Evolutionary conservation across 2,329 filamentous ascomycete genomes (phyloP).

Genomic region (Bipolaris victoriae): DNA sequence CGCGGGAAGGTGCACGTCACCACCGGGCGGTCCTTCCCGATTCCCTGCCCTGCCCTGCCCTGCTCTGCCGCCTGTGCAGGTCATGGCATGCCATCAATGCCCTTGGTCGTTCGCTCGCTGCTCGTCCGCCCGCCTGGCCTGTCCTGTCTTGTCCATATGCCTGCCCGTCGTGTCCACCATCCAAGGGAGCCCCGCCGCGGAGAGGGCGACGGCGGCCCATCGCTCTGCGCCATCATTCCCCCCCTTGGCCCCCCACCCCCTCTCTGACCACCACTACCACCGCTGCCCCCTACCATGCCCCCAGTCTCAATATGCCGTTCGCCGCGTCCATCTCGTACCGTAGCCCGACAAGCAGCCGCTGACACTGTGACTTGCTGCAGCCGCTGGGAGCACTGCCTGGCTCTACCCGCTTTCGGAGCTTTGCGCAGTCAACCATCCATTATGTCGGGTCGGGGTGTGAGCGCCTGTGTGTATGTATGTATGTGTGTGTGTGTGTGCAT

Average conservation of each 20-base stretch:
- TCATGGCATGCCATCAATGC: constrained; percentile 20
- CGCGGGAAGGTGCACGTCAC: constrained; percentile 47
- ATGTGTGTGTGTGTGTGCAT: too few species aligned
- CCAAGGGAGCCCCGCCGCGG: constrained; percentile 27
- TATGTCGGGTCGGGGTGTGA: constrained; percentile 37
- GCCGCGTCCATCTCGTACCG: constrained; percentile 21
- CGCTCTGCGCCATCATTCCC: constrained; percentile 17
- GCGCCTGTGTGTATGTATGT: constrained; percentile 1
- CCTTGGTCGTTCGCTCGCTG: constrained; percentile 21
- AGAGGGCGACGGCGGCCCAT: constrained; percentile 19
- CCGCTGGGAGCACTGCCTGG: constrained; percentile 21
- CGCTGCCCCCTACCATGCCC: constrained; percentile 4
- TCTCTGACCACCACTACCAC: neutral
- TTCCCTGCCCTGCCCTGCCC: constrained; percentile 18
- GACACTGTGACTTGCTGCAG: constrained; percentile 23
- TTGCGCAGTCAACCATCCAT: constrained; percentile 44
- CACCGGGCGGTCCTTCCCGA: constrained; percentile 34
- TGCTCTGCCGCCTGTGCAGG: constrained; percentile 10
- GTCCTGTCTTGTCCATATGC: neutral
- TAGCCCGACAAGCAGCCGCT: constrained; percentile 14
- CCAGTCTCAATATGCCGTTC: constrained; percentile 29
- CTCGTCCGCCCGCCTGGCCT: neutral
- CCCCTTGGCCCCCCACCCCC: constrained; percentile 3
- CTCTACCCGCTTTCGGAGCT: constrained; percentile 43
- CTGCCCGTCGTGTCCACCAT: constrained; percentile 4